phyloP scores from a whole-genome alignment of 2,329 filamentous ascomycete genomes.

The Alternaria alternata region DNA sequence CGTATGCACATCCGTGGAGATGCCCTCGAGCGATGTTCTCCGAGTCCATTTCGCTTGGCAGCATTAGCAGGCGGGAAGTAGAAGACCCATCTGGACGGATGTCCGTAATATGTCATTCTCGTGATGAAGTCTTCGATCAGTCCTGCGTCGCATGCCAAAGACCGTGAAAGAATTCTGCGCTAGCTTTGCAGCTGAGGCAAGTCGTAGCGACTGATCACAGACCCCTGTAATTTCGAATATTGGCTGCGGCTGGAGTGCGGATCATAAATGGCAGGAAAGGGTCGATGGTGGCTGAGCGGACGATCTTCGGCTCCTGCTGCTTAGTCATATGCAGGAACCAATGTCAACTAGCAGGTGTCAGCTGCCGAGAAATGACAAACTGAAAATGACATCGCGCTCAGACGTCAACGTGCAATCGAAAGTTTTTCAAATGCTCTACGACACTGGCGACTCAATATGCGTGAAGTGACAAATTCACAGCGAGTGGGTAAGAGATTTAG shows the following conservation, averaged over 20 bases:
- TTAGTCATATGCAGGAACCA: slow-evolving; percentile 10
- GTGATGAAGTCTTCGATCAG: background rate
- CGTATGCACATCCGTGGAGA: slow-evolving; percentile 3
- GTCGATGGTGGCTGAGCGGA: slow-evolving; percentile 9
- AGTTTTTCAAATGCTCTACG: background rate
- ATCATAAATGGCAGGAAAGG: background rate
- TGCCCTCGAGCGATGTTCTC: slow-evolving; percentile 3
- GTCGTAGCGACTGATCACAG: background rate
- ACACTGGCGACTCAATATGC: background rate
- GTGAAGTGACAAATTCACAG: background rate
- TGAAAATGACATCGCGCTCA: background rate
- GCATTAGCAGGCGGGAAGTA: slow-evolving; percentile 6
- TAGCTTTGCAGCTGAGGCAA: background rate
- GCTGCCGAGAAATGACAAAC: background rate
- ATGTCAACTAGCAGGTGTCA: slow-evolving; percentile 2
- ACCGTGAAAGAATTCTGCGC: background rate
- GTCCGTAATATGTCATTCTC: background rate
- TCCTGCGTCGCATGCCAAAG: background rate
- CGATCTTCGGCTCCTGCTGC: slow-evolving; percentile 7
- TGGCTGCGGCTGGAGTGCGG: background rate
- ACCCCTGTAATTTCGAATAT: slow-evolving; percentile 1
- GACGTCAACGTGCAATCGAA: background rate
- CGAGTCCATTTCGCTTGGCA: background rate
- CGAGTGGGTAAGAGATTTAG: background rate
- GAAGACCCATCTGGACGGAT: background rate